phyloP scores from a whole-genome alignment of 306 rosid species.

The Gynostemma pentaphyllum region DNA sequence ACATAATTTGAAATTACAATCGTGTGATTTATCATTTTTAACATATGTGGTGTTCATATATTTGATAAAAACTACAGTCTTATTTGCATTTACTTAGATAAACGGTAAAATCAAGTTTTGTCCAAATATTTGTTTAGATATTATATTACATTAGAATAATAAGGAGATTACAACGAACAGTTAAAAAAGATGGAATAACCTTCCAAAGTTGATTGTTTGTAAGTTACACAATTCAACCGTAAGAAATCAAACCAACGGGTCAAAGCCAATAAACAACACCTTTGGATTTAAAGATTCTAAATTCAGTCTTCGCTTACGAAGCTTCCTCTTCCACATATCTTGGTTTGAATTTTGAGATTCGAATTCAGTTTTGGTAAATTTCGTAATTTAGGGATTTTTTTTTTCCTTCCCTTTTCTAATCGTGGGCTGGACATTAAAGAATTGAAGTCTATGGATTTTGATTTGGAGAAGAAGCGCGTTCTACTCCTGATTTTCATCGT shows the following conservation, averaged over 20 bases:
- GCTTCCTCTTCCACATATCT: background rate
- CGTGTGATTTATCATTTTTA: no score
- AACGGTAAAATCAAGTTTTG: no score
- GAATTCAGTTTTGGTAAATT: background rate
- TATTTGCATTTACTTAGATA: no score
- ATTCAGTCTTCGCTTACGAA: background rate
- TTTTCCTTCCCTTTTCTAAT: constrained; percentile 10
- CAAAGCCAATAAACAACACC: background rate
- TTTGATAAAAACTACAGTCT: no score
- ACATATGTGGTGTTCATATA: no score
- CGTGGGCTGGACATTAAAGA: background rate
- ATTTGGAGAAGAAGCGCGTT: constrained; percentile 38
- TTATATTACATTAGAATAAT: no score
- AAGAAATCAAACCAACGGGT: background rate
- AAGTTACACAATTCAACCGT: no score
- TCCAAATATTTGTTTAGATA: no score
- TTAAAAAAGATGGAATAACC: no score
- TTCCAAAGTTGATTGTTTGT: no score
- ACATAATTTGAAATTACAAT: no score
- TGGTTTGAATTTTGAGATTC: background rate
- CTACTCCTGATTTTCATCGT: constrained; percentile 29
- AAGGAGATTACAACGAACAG: no score
- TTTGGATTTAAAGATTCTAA: background rate
- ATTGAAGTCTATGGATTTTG: constrained; percentile 43
- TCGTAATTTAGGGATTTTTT: background rate